Base-by-base conservation (phyloP, 2,329 filamentous ascomycete species). In the Sclerotinia subarctica region DNA sequence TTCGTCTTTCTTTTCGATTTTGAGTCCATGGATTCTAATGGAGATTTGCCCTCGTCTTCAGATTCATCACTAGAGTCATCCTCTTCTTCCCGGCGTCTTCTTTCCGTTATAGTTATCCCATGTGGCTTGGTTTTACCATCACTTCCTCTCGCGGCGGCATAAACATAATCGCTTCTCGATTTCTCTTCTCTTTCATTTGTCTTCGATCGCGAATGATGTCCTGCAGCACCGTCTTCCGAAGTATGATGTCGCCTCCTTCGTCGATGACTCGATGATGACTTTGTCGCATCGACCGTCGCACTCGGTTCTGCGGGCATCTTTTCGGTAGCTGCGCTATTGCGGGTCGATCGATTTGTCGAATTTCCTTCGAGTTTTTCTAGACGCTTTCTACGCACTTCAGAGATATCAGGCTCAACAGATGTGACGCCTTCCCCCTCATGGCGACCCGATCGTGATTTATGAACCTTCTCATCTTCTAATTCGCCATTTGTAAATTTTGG, bases 331-430 rank as follows among this genome's bases (percentile, higher is more conserved):
- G 72, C 65, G 47, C 63, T 60, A 66, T 67, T 71, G 51, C 68
- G 68, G 32, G 64, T 69, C 32, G 65, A 62, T 32, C 29, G 47
- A 54, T 26, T 63, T 64, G 62, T 64, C 26, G 68, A 60, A 65
- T 68, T 56, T n/a, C 68, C 66, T 54, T 74, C 73, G 67, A 73
- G 72, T 69, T 71, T 76, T 73, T 77, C 72, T 71, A 76, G 46
- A 68, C 73, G 71, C 29, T 60, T 67, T 68, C 74, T 75, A 47
- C 74, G 72, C 56, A 72, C 46, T 44, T 74, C 71, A 56, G 69
- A 70, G 53, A 69, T 53, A 52, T 73, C 72, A 26, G 66, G 69
- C 42, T 75, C 72, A 24, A 68, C 69, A 32, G 57, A 24, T 71
- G 70, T 70, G 56, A 72, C 69, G 62, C n/a, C 66, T 44, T 71